Base-by-base conservation (phyloP, 176 grass and related monocot species). In the Sorghum bicolor region DNA sequence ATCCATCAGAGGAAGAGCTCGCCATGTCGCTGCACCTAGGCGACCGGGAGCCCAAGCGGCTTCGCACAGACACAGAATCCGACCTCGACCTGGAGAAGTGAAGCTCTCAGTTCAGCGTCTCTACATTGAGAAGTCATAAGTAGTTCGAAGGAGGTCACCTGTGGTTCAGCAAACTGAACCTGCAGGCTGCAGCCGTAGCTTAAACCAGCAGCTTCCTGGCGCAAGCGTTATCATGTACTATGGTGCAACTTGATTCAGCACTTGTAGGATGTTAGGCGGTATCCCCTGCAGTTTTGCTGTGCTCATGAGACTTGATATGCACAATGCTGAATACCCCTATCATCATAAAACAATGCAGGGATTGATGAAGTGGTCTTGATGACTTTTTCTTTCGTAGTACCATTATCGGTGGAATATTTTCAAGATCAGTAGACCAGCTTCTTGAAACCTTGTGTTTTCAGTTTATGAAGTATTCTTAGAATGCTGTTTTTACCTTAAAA, bases 21-120 rank as follows among this genome's bases (percentile, higher is more conserved):
- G 94, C 78, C 57, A 90, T 94, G 83, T 95, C 81, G 10, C 89
- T 98, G 53, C 87, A 96, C 48, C 82, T 98, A 72, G 91, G 96
- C 6, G 96, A 98, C 65, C 86, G 89, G 74, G 91, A 92, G 82
- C 87, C 73, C 41, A 98, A 98, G 81, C 80, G 89, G 77, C 89
- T 78, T 33, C 87, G 87, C 6, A 39, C 61, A 0, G 89, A 88
- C 53, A 74, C 85, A 36, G 86, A 77, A 74, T 38, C 58, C 3
- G 70, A 80, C 76, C 64, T 91, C 0, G 91, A 95, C 81, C 83
- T 91, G 91, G 85, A 93, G 47, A 87, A 89, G 65, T 93, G 78
- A 93, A 79, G 31, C 2, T 13, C 74, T n/a, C 44, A 28, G 74
- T 77, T 64, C 10, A 47, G 44, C 8, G 2, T 43, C 40, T 43